A percentile compares a stretch with the other conserved stretches of the same genome.
These are phyloP conservation scores for Pulveroboletus sp. DNA, from an alignment of 768 basidiomycete genomes.

Conservation along the genomic window DNA sequence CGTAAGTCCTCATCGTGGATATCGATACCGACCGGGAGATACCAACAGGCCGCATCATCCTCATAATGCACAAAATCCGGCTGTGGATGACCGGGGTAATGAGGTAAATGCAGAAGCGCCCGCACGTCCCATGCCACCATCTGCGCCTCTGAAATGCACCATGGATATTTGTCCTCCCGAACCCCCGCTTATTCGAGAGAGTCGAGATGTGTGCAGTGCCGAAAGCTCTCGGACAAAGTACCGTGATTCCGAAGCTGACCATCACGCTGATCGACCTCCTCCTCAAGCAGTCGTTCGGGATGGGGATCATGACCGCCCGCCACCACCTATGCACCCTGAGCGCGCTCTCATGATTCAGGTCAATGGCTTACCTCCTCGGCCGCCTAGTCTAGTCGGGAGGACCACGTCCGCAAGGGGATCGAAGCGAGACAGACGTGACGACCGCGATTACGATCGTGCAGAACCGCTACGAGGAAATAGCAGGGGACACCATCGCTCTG, in stretches of 20 bases:
- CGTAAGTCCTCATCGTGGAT: slow-evolving; percentile 14
- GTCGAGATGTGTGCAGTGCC: slow-evolving; percentile 1
- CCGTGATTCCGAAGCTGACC: slow-evolving; percentile 8
- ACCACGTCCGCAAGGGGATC: slow-evolving; percentile 11
- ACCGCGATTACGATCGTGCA: slow-evolving; percentile 16
- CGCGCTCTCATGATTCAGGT: slow-evolving; percentile 28
- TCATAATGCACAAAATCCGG: neutral
- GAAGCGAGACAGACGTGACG: slow-evolving; percentile 21
- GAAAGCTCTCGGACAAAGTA: slow-evolving; percentile 9
- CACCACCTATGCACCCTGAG: slow-evolving; percentile 27
- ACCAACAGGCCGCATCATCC: neutral
- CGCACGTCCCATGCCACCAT: slow-evolving; percentile 3
- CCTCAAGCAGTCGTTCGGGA: neutral
- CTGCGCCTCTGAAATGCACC: slow-evolving; percentile 6
- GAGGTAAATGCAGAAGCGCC: slow-evolving; percentile 5
- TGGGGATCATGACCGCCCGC: slow-evolving; percentile 8
- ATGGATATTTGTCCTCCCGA: slow-evolving; percentile 9
- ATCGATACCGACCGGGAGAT: slow-evolving; percentile 8
- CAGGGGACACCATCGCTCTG: slow-evolving; percentile 1
- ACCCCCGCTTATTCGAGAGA: slow-evolving; percentile 5
- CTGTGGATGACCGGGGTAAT: neutral
- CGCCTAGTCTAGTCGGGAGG: slow-evolving; percentile 13
- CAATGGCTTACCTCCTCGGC: slow-evolving; percentile 28
- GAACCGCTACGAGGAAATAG: slow-evolving; percentile 17
- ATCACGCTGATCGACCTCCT: slow-evolving; percentile 1